Evolutionary conservation across 2,329 filamentous ascomycete genomes (phyloP).

Genomic region (Diaporthe ampelina): DNA sequence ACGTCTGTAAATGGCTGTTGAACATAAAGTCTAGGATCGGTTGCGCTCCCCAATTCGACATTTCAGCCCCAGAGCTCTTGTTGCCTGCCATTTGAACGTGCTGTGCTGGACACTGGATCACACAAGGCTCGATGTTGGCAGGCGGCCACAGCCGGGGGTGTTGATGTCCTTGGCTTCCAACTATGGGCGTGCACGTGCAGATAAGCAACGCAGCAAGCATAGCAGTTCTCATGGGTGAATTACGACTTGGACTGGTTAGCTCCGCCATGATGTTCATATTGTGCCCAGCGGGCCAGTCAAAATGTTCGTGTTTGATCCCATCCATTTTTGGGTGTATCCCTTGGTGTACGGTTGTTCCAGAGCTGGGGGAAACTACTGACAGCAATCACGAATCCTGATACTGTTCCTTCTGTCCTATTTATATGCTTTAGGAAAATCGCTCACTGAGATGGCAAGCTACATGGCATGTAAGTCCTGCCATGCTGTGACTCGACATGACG

Average conservation of each 20-base stretch:
- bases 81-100: slow-evolving; percentile 32
- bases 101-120: slow-evolving; percentile 27
- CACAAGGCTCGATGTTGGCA: slow-evolving; percentile 9
- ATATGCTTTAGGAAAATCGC: not conserved
- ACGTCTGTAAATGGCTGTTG: slow-evolving; percentile 7
- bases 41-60: slow-evolving; percentile 14
- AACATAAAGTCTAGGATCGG: slow-evolving; percentile 21
- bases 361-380: not conserved
- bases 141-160: slow-evolving; percentile 20
- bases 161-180: not conserved
- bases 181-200: not conserved
- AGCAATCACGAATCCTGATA: too few species aligned
- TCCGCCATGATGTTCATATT: too few species aligned
- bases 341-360: not conserved
- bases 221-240: not conserved
- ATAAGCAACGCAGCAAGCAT: not conserved
- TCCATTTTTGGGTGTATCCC: not conserved
- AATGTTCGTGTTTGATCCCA: not conserved
- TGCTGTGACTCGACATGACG: slow-evolving; percentile 1
- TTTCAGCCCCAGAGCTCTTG: not conserved
- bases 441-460: not conserved
- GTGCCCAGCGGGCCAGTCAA: not conserved
- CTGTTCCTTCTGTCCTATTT: not conserved
- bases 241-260: too few species aligned
- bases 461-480: not conserved